Conservation (phyloP, 1,139 yeast genomes). For the Nadsonia starkeyi-henricii region DNA sequence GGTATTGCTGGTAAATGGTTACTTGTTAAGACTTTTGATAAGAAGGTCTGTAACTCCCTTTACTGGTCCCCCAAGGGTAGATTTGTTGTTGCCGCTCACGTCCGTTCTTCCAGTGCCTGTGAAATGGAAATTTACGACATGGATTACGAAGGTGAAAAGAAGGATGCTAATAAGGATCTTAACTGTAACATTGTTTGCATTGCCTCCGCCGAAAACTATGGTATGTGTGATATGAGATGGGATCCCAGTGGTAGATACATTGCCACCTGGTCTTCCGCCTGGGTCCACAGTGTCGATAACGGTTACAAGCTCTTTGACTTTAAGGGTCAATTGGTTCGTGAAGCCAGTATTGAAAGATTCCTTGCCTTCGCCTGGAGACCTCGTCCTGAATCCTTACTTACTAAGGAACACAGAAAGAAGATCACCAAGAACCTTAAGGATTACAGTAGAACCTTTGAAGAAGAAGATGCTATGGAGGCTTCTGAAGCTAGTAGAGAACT, state of each 20-base stretch:
- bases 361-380: conserved; percentile 96
- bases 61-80: conserved; percentile 92
- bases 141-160: conserved; percentile 60
- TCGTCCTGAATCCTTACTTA: conserved; percentile 69
- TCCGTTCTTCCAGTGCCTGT: conserved; percentile 39
- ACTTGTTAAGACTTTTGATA: conserved; percentile 39
- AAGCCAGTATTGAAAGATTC: conserved; percentile 69
- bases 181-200: conserved; percentile 50
- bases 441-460: conserved; percentile 87
- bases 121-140: conserved; percentile 79
- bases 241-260: conserved; percentile 91
- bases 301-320: conserved; percentile 83
- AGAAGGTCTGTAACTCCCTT: conserved; percentile 60
- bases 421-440: conserved; percentile 82
- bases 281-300: conserved; percentile 78
- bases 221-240: conserved; percentile 82
- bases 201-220: conserved; percentile 51
- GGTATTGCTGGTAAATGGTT: conserved; percentile 42
- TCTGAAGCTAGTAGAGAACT: conserved; percentile 85
- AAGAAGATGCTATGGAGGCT: conserved; percentile 92
- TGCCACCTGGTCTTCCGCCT: conserved; percentile 75
- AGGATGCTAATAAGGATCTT: conserved; percentile 31
- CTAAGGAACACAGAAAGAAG: conserved; percentile 72
- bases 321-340: conserved; percentile 63
- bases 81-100: conserved; percentile 65